These are phyloP conservation scores for Baeospora myosura DNA, from an alignment of 1,284 basidiomycete species.

Conservation along the genomic window DNA sequence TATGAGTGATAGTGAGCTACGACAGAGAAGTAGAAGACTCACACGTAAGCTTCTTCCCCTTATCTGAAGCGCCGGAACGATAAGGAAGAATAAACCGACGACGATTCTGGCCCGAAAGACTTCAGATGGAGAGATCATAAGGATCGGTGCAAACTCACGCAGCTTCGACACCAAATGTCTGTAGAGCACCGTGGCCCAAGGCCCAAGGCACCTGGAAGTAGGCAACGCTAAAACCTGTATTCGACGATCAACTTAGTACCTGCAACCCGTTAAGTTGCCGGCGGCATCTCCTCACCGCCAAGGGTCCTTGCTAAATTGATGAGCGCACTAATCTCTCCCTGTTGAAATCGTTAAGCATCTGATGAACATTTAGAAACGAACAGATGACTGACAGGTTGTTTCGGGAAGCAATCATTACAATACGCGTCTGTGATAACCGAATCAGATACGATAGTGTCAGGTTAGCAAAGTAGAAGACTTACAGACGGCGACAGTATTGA, in stretches of 20 bases:
- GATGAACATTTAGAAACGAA: not conserved
- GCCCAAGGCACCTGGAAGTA: slow-evolving; percentile 53
- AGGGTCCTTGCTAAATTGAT: slow-evolving; percentile 53
- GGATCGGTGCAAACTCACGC: slow-evolving; percentile 23
- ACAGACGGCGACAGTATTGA: slow-evolving; percentile 57
- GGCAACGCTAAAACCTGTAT: slow-evolving; percentile 43
- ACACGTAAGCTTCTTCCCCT: slow-evolving; percentile 43
- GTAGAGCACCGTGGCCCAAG: slow-evolving; percentile 36
- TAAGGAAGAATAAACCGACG: slow-evolving; percentile 42
- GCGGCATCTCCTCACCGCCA: slow-evolving; percentile 31
- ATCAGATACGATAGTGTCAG: not conserved
- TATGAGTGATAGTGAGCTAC: too few relatives aligned
- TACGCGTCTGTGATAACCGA: slow-evolving; percentile 34
- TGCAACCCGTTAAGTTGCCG: too few relatives aligned
- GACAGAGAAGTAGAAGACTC: slow-evolving; percentile 15
- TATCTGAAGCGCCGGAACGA: slow-evolving; percentile 46
- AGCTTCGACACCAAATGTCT: slow-evolving; percentile 44
- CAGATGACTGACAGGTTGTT: slow-evolving; percentile 27
- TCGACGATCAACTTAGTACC: not conserved
- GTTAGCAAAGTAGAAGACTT: slow-evolving; percentile 16
- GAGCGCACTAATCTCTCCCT: slow-evolving; percentile 53
- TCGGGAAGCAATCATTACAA: slow-evolving; percentile 37
- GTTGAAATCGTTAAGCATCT: not conserved
- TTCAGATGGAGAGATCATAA: not conserved
- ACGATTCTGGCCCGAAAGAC: slow-evolving; percentile 26